phyloP scores from a whole-genome alignment of 345 rosid genomes.

The Laguncularia racemosa region DNA sequence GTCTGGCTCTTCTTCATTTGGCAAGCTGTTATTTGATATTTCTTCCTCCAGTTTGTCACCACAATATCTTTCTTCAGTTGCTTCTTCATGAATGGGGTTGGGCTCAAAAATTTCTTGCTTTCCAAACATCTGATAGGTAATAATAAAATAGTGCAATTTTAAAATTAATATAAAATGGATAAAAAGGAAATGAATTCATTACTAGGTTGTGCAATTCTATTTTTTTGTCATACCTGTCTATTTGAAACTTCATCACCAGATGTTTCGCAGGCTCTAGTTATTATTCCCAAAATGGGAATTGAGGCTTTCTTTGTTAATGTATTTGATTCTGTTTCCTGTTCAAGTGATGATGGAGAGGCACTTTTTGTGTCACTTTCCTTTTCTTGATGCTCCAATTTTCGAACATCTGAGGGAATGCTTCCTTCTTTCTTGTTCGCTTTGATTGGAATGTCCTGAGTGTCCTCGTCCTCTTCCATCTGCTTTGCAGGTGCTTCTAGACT shows the following conservation, averaged over 20 bases:
- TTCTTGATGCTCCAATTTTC: too few relatives aligned
- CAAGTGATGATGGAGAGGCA: neutral
- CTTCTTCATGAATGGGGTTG: neutral
- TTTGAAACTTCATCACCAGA: neutral
- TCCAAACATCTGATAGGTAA: neutral
- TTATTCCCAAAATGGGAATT: neutral
- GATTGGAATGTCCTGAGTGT: too few relatives aligned
- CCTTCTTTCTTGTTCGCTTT: too few relatives aligned
- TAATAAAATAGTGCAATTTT: neutral
- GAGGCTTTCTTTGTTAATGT: neutral
- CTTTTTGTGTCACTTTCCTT: too few relatives aligned
- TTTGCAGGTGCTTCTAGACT: neutral
- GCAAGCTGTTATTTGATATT: neutral
- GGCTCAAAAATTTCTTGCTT: neutral
- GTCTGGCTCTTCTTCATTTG: constrained; percentile 10
- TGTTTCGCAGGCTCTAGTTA: neutral
- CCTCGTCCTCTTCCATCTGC: neutral
- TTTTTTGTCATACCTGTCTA: neutral
- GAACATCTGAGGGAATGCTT: too few relatives aligned
- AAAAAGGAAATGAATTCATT: too few relatives aligned
- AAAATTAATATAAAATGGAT: too few relatives aligned
- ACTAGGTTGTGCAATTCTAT: neutral
- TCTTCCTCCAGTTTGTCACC: constrained; percentile 2
- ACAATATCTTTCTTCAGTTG: neutral
- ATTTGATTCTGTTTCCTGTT: neutral